Base-by-base conservation (phyloP, 2,329 filamentous ascomycete genomes). In the Xylariaceae sp. region DNA sequence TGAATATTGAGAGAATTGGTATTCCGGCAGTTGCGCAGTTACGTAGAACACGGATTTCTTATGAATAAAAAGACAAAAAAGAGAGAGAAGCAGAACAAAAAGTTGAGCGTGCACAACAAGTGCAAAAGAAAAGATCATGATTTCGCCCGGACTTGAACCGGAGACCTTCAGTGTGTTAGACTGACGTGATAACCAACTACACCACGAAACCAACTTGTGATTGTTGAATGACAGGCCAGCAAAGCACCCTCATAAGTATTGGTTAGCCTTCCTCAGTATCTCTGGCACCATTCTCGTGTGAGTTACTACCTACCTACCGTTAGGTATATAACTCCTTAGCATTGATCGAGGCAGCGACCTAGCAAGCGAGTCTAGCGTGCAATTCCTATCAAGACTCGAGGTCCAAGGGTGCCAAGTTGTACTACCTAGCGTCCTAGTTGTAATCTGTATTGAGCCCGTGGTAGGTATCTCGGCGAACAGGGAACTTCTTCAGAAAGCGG, bases 151-250 rank as follows among this genome's bases (percentile, higher is more conserved):
- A 68, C 65, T 71, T 68, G 70, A 72, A 71, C 70, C 67, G 68
- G 67, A 67, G 69, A 72, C 70, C 70, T 72, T 72, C 68, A 72
- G 70, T 72, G 70, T 72, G 74, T 77, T 77, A 77, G 73, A 77
- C 75, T 76, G 73, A 77, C 72, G 76, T 77, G 75, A 77, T 77
- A 76, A 77, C 75, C 75, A 77, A 77, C 75, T 67, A 74, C 72
- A 72, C 70, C 70, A 72, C 60, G 77, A 67, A 64, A 68, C 62
- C 61, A 56, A 9, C 13, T 11, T 18, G 18, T 13, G 9, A 8
- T 17, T 23, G 37, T 42, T 42, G 37, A 42, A 2, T 42, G 9
- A 9, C 1, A 3, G 37, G 1, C 37, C 1, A 10, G 9, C 8
- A 42, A 13, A 42, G 8, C 8, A 0, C 4, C 13, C 9, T 4